Evolutionary conservation across 768 basidiomycete species (phyloP).

Genomic region (Lentinula sp.): DNA sequence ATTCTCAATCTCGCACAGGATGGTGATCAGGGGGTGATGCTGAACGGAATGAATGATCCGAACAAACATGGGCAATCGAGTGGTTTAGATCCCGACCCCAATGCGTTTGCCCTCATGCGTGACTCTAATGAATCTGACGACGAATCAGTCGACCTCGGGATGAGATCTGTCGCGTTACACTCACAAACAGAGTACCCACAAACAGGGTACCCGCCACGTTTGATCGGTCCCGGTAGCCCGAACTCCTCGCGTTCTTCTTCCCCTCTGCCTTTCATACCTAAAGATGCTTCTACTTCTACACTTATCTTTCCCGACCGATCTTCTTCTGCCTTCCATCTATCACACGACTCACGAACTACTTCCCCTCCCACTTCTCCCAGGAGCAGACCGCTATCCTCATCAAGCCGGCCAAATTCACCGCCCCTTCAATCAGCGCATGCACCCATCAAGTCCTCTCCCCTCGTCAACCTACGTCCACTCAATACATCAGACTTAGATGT

Average conservation of each 20-base stretch:
- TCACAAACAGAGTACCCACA: conserved; percentile 2
- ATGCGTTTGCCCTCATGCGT: background rate
- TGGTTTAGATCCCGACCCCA: background rate
- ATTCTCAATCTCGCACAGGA: background rate
- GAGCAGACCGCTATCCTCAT: background rate
- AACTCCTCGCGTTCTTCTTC: background rate
- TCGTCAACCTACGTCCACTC: background rate
- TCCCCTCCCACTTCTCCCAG: background rate
- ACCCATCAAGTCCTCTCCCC: conserved; percentile 2
- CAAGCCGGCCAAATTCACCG: background rate
- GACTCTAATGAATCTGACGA: background rate
- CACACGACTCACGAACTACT: background rate
- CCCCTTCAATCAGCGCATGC: background rate
- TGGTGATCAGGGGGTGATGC: background rate
- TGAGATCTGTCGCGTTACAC: background rate
- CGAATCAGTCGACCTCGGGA: background rate
- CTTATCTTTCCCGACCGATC: background rate
- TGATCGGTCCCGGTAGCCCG: background rate
- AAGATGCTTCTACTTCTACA: background rate
- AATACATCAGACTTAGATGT: background rate
- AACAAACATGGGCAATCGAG: background rate
- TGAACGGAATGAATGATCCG: background rate
- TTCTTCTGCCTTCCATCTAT: background rate
- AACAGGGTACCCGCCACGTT: background rate
- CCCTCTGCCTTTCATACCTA: background rate